These are phyloP conservation scores for Penicillium cinerascens DNA, from an alignment of 495 filamentous ascomycete species.

Conservation along the genomic window DNA sequence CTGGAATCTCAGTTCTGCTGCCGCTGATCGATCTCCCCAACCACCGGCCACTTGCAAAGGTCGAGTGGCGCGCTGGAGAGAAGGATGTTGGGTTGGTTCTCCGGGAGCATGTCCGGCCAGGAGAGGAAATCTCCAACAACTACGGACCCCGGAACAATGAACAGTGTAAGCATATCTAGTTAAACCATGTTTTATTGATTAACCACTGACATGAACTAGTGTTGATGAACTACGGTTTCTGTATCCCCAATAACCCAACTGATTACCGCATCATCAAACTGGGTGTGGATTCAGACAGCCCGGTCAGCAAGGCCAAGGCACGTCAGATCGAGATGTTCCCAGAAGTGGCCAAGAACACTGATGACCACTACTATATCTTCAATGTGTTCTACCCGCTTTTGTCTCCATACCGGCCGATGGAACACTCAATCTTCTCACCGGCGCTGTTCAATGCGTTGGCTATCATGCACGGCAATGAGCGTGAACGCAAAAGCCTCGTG, in stretches of 20 bases:
- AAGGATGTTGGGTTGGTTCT: slow-evolving; percentile 47
- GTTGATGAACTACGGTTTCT: slow-evolving; percentile 67
- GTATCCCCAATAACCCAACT: slow-evolving; percentile 52
- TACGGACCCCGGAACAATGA: slow-evolving; percentile 67
- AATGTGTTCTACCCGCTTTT: slow-evolving; percentile 43
- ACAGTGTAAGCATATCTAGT: slow-evolving; percentile 45
- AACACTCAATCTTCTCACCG: slow-evolving; percentile 45
- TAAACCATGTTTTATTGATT: not conserved
- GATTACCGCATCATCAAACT: slow-evolving; percentile 51
- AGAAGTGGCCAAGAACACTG: slow-evolving; percentile 23
- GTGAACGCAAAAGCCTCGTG: slow-evolving; percentile 37
- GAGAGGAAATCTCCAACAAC: slow-evolving; percentile 62
- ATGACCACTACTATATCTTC: slow-evolving; percentile 49
- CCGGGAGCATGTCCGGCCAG: slow-evolving; percentile 42
- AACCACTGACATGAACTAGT: slow-evolving; percentile 34
- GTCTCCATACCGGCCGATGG: slow-evolving; percentile 32
- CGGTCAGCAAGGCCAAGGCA: slow-evolving; percentile 35
- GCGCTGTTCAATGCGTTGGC: slow-evolving; percentile 43
- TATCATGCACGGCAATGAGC: slow-evolving; percentile 39
- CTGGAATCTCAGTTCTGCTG: slow-evolving; percentile 51
- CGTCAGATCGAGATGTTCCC: slow-evolving; percentile 36
- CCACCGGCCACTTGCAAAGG: slow-evolving; percentile 54
- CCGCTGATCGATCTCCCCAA: slow-evolving; percentile 62
- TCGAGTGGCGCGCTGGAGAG: slow-evolving; percentile 56
- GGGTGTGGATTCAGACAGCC: slow-evolving; percentile 38